Evolutionary conservation across 2,329 filamentous ascomycete species (phyloP), one percentile per base, ranked within the genome.

Genomic region (Lanzia echinophila): DNA sequence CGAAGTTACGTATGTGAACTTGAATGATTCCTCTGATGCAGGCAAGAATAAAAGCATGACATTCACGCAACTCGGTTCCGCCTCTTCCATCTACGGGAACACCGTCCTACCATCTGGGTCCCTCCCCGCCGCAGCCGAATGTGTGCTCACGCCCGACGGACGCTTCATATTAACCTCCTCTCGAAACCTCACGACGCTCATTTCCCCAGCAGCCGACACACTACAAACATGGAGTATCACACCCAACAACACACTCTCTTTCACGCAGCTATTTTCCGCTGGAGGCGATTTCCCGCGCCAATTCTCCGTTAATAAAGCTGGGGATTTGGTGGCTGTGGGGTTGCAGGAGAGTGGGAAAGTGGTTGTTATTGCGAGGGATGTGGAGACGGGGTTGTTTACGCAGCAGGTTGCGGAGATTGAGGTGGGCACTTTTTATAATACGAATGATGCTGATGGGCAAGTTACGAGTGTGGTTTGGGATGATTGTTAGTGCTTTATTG

Each of bases 151-250:
- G 80, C 78, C 80, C 47, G 79, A 83, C 63, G 72, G 76, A 56
- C 78, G 76, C 34, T 87, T 82, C 71, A 66, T 90, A 49, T 74
- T 87, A 60, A 76, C 86, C 41, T 86, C 84, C 2, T 87, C 86
- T 58, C 83, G 88, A 57, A 78, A 79, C 64, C 84, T 86, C 64
- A 73, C 71, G 43, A 70, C 75, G 20, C 78, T 84, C 65, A 63
- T 63, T 13, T 72, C 79, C 53, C 69, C 73, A 54, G 65, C 74
- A 8, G 84, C 83, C 0, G 85, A 88, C 67, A 79, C 85, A 1
- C 70, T 91, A 51, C 76, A 84, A 56, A 82, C 75, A 55, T 88
- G 82, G 71, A 64, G 71, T 53, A 78, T 88, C 60, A 69, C 81
- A 61, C 55, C 64, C 1, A 58, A 65, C 13, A 75, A 75, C 13